Conservation (phyloP, 2,329 filamentous ascomycete species). For the Knufia petricola region DNA sequence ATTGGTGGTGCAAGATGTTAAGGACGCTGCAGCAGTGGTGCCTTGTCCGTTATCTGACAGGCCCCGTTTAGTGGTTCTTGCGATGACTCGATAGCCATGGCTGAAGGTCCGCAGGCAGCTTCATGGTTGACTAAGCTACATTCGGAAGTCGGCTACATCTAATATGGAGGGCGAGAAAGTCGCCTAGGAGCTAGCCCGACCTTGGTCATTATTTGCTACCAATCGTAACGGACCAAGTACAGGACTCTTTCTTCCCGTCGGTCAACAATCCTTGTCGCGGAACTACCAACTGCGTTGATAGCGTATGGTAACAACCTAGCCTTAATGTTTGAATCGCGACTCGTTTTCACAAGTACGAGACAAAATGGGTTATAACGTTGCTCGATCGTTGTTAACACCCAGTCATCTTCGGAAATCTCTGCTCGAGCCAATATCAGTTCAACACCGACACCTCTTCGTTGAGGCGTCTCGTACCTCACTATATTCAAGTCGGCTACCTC, state of each 20-base stretch:
- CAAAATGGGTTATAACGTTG: neutral
- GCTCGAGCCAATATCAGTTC: too few species aligned
- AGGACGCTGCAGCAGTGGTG: neutral
- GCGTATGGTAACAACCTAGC: neutral
- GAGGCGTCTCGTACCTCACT: too few species aligned
- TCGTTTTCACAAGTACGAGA: neutral
- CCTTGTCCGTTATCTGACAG: conserved; percentile 2
- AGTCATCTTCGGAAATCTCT: neutral
- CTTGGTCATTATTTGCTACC: neutral
- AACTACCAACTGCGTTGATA: neutral
- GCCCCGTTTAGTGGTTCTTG: neutral
- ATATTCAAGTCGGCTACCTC: neutral
- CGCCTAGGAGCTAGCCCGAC: neutral
- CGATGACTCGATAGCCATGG: neutral
- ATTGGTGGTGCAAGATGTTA: neutral
- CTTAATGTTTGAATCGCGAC: neutral
- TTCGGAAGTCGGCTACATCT: neutral
- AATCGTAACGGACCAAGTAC: neutral
- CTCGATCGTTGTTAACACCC: conserved; percentile 6
- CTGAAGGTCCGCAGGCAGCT: neutral
- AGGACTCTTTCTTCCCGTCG: neutral
- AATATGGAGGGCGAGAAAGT: conserved; percentile 1
- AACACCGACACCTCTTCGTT: too few species aligned
- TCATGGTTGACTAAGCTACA: neutral
- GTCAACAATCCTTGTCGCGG: neutral